Base-by-base conservation (phyloP, 2,329 filamentous ascomycete species). In the Coniella lustricola region DNA sequence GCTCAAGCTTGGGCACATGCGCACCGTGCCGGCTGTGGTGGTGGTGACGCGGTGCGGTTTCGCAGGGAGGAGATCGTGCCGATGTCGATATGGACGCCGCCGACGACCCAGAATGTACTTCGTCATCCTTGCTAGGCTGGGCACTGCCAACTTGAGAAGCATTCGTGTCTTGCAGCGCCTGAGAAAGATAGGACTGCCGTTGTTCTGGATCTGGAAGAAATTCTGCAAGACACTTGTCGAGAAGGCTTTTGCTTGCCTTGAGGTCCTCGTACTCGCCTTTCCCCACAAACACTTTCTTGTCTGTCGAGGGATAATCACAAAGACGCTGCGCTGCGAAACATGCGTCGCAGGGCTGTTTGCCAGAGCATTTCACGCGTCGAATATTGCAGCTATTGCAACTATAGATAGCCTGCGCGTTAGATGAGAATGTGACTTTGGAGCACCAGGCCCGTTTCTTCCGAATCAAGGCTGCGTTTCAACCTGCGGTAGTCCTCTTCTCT, bases 311-410 rank as follows among this genome's bases (percentile, higher is more conserved):
- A 56, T 76, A 77, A 43, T 69, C 54, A 58, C 74, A 77, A 49
- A 34, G 20, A 18, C 74, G 65, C 29, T 67, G 64, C 25, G 68
- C 61, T 32, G 62, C 63, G 20, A 58, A 55, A 55, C 74, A 77
- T 53, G 74, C 70, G 35, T 59, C 57, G 56, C 74, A 77, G 0
- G 74, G 74, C n/a, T 57, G 60, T 3, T 73, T 67, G 39, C 74
- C 74, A 12, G 72, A 75, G 60, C 74, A 77, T 55, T 73, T 76
- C 58, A 75, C 71, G 49, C 74, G 68, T 38, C 73, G 69, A 39
- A 75, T 58, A 60, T 77, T 77, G 62, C 74, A 77, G 58, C 63
- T 69, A 56, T 77, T 76, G 64, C 74, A 76, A 49, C 73, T 76
- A 29, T 29, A 31, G 29, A 32, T 40, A 22, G 14, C 16, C 10